phyloP scores from a whole-genome alignment of 192 early-diverging fungal genomes.

The Linnemannia schmuckeri region DNA sequence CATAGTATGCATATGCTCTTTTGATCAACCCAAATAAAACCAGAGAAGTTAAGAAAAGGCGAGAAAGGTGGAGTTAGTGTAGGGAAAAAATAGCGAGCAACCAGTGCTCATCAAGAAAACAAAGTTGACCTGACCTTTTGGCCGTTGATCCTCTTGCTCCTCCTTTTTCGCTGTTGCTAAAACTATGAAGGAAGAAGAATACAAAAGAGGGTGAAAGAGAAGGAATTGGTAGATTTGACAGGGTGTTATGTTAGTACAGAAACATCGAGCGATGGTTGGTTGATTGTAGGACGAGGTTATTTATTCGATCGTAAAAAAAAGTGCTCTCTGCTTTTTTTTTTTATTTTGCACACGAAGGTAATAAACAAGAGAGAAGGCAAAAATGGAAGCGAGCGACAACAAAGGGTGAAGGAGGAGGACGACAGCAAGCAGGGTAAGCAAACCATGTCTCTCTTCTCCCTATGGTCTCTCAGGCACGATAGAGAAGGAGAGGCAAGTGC shows the following conservation, averaged over 20 bases:
- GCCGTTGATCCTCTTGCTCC: neutral
- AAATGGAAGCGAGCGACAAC: neutral
- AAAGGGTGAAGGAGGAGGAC: neutral
- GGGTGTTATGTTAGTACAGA: neutral
- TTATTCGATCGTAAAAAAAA: conserved; percentile 7
- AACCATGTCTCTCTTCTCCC: neutral
- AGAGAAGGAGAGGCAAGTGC: neutral
- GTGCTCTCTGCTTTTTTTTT: neutral
- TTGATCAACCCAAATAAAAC: neutral
- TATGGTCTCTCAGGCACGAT: neutral
- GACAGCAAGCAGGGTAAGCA: neutral
- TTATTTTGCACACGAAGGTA: neutral
- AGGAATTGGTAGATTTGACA: neutral
- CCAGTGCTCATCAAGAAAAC: neutral
- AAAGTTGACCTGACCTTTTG: neutral
- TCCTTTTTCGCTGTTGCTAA: neutral
- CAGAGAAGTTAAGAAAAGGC: neutral
- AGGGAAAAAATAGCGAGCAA: neutral
- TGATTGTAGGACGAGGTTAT: neutral
- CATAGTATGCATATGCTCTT: neutral
- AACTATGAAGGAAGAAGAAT: neutral
- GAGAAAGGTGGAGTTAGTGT: neutral
- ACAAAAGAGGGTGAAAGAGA: neutral
- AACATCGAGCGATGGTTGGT: conserved; percentile 7
- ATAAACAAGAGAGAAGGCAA: neutral